Percentiles rank a stretch among this genome's conserved stretches.
phyloP scores from a whole-genome alignment of 257 asterid species.

The Primulina eburnea region DNA sequence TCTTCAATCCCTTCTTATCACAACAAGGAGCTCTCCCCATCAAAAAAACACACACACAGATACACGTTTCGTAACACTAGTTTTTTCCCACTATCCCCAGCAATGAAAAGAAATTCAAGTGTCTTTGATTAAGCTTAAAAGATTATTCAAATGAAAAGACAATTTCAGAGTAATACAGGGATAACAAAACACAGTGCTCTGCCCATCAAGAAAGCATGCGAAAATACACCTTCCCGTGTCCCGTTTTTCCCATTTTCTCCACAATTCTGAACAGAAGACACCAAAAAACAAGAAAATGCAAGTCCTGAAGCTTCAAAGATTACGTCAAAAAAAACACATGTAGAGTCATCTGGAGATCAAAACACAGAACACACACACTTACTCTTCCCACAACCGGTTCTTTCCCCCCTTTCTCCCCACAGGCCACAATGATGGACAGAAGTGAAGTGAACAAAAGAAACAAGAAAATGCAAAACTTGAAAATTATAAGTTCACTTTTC shows the following conservation, averaged over 20 bases:
- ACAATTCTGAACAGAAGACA: not conserved
- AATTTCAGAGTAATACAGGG: not conserved
- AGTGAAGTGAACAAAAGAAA: conserved; percentile 25
- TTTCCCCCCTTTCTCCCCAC: conserved; percentile 4
- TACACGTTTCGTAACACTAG: conserved; percentile 7
- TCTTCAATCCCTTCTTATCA: conserved; percentile 84
- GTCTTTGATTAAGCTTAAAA: not conserved
- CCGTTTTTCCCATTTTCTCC: not conserved
- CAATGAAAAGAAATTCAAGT: not conserved
- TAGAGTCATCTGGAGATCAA: not conserved
- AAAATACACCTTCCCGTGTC: too few species aligned
- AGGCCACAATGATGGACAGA: conserved; percentile 6
- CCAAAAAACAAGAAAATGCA: conserved; percentile 16
- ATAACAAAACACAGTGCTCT: too few species aligned
- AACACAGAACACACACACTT: not conserved
- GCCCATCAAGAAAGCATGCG: too few species aligned
- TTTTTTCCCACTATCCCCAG: not conserved
- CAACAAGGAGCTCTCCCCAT: conserved; percentile 98
- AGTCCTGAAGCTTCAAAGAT: conserved; percentile 8
- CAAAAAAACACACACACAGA: conserved; percentile 18
- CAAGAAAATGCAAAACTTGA: conserved; percentile 10
- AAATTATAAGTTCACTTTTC: not conserved
- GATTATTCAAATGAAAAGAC: too few species aligned
- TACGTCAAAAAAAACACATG: too few species aligned
- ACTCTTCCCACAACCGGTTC: not conserved